These are phyloP conservation scores for Pouteria campechiana DNA, from an alignment of 179 eudicot genomes.

Conservation along the genomic window DNA sequence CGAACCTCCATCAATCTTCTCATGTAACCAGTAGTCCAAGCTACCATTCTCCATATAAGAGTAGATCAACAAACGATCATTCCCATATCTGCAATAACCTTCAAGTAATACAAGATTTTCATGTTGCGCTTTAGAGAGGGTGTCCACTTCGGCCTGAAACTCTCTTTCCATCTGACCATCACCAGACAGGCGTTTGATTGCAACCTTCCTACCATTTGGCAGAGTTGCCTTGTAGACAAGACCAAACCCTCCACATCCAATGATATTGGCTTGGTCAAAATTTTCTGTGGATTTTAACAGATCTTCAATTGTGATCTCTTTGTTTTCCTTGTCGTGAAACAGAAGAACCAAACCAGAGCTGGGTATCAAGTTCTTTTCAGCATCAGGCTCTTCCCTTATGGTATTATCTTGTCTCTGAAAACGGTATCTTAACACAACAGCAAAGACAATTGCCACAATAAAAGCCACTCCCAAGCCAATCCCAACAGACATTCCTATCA, in stretches of 20 bases:
- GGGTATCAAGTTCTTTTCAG: no score
- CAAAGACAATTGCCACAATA: no score
- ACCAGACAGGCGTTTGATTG: conserved; percentile 18
- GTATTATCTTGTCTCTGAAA: no score
- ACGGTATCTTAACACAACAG: no score
- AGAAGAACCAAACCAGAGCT: no score
- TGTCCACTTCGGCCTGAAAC: conserved; percentile 17
- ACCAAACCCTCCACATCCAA: conserved; percentile 20
- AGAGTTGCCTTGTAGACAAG: conserved; percentile 18
- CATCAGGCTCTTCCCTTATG: no score
- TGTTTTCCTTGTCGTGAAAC: conserved; percentile 1
- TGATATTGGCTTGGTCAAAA: conserved; percentile 18
- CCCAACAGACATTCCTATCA: no score
- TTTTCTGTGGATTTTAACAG: conserved; percentile 14
- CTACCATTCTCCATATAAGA: conserved; percentile 23
- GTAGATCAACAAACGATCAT: conserved; percentile 14
- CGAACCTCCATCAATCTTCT: conserved; percentile 13
- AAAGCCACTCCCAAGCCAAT: no score
- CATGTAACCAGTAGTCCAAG: conserved; percentile 24
- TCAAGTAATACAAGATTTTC: conserved; percentile 12
- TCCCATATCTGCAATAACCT: conserved; percentile 15
- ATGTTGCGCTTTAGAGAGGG: conserved; percentile 20
- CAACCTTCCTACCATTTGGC: conserved; percentile 13
- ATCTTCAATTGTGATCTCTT: conserved; percentile 7
- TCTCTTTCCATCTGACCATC: conserved; percentile 17